These are phyloP conservation scores for Pterocarpus santalinus DNA, from an alignment of 306 rosid species.

Conservation along the genomic window DNA sequence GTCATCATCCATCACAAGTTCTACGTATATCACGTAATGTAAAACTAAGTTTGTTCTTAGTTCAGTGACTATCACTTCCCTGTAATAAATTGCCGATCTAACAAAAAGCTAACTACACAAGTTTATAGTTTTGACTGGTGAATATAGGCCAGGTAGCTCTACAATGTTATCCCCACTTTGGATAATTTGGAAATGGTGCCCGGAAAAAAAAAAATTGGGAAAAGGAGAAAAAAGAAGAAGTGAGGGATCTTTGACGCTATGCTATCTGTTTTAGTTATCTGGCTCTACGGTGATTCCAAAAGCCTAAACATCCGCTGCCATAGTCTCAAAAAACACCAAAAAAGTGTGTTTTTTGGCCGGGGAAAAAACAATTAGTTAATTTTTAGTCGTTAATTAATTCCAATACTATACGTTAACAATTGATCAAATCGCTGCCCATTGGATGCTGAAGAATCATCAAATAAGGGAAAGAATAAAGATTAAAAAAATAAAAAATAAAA, in stretches of 20 bases:
- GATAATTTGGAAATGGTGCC: neutral
- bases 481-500: neutral
- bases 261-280: neutral
- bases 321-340: neutral
- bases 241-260: neutral
- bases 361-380: neutral
- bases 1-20: too few species aligned
- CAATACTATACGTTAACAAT: neutral
- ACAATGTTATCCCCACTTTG: neutral
- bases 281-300: constrained; percentile 13
- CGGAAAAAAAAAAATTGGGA: neutral
- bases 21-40: too few species aligned
- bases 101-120: neutral
- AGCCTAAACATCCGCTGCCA: constrained; percentile 1
- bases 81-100: neutral
- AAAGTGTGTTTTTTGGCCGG: neutral
- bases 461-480: neutral
- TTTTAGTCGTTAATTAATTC: neutral
- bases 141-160: neutral
- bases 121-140: neutral
- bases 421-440: neutral
- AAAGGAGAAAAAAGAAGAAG: neutral
- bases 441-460: neutral
- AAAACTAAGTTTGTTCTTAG: neutral
- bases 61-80: neutral